Percentiles rank a stretch among this genome's conserved stretches.
Conservation (phyloP, 2,329 filamentous ascomycete species). For the Apiospora sp. region DNA sequence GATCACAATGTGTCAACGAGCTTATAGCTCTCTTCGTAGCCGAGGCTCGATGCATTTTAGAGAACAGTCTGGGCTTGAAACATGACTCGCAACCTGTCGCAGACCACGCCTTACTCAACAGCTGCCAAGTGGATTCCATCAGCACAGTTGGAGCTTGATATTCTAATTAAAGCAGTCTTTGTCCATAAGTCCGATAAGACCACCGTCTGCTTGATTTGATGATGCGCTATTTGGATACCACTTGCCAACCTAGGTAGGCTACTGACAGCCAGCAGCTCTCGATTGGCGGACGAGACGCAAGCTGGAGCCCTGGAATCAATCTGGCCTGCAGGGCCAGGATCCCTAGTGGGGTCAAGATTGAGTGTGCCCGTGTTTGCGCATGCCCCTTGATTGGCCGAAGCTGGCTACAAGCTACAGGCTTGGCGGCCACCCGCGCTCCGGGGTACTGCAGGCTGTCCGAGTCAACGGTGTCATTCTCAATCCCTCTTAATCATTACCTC, state of each 20-base stretch:
- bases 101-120: background rate
- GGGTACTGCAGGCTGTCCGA: conserved; percentile 11
- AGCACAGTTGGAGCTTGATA: background rate
- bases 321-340: background rate
- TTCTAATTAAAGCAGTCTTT: background rate
- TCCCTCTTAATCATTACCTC: background rate
- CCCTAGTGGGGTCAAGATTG: conserved; percentile 10
- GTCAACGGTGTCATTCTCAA: conserved; percentile 9
- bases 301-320: background rate
- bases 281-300: background rate
- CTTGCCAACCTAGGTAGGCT: background rate
- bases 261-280: background rate
- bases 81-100: conserved; percentile 4
- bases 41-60: background rate
- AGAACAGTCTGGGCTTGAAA: background rate
- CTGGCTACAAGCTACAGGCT: background rate
- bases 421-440: background rate
- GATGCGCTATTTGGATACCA: background rate
- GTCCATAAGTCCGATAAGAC: background rate
- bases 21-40: background rate
- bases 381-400: conserved; percentile 1
- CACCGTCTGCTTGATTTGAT: background rate
- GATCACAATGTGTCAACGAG: background rate
- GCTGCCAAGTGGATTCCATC: background rate
- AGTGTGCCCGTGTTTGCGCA: conserved; percentile 10